Percentiles rank a stretch among this genome's conserved stretches.
phyloP scores from a whole-genome alignment of 805 yeast species.

The Geotrichum ghanense region DNA sequence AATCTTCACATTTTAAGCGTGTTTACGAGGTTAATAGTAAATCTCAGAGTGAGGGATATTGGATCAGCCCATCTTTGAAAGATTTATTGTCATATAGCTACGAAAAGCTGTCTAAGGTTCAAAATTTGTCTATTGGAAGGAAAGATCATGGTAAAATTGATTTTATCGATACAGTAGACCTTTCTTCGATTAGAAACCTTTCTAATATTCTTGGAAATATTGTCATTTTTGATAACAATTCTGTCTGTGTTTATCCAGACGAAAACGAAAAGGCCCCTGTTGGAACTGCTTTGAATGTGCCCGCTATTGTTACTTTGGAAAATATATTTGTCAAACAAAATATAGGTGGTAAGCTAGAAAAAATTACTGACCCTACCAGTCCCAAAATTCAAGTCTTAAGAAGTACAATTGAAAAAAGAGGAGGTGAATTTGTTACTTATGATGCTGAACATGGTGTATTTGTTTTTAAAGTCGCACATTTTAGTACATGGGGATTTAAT shows the following conservation, averaged over 20 bases:
- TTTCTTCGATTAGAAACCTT: conserved; percentile 48
- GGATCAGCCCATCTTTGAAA: conserved; percentile 63
- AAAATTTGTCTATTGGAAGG: conserved; percentile 62
- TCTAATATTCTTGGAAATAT: conserved; percentile 54
- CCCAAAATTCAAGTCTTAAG: conserved; percentile 42
- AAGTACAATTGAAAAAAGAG: conserved; percentile 41
- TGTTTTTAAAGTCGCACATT: conserved; percentile 80
- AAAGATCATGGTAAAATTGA: conserved; percentile 59
- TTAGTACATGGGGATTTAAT: conserved; percentile 82
- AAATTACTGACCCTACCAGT: conserved; percentile 59
- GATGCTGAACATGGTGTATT: conserved; percentile 65
- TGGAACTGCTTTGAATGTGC: conserved; percentile 71
- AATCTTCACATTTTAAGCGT: background rate
- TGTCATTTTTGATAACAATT: conserved; percentile 47
- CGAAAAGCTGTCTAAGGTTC: conserved; percentile 44
- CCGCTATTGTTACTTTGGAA: conserved; percentile 60
- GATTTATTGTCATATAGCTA: conserved; percentile 45
- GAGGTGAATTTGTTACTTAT: conserved; percentile 71
- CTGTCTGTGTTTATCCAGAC: conserved; percentile 62
- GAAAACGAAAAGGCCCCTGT: conserved; percentile 39
- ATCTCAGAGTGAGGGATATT: conserved; percentile 45
- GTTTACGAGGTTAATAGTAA: conserved; percentile 12
- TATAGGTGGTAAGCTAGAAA: conserved; percentile 46
- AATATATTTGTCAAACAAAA: conserved; percentile 65
- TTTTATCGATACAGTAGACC: conserved; percentile 66